Conservation (phyloP, 1,284 basidiomycete genomes). For the Ceratobasidium sp. region DNA sequence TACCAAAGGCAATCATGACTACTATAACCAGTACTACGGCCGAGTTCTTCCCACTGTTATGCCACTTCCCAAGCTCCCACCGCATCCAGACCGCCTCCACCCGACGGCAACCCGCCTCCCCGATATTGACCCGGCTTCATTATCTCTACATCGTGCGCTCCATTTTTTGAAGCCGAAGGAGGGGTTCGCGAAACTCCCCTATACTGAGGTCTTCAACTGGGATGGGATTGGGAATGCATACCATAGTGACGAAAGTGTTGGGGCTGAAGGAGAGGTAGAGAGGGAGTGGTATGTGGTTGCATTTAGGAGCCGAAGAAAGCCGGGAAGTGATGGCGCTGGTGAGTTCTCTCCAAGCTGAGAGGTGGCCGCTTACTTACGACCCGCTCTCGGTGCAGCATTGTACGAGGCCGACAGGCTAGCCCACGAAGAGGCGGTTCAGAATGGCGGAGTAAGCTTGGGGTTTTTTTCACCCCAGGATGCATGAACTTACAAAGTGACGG, state of each 20-base stretch:
- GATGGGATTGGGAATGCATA: constrained; percentile 60
- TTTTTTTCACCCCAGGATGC: neutral
- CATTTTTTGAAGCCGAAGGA: constrained; percentile 77
- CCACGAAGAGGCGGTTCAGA: constrained; percentile 88
- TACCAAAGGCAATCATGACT: constrained; percentile 10
- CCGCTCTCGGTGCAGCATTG: constrained; percentile 64
- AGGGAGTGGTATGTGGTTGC: constrained; percentile 92
- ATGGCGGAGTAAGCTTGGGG: constrained; percentile 72
- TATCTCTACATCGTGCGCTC: constrained; percentile 86
- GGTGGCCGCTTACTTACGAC: neutral
- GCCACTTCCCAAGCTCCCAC: constrained; percentile 54
- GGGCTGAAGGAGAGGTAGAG: constrained; percentile 69
- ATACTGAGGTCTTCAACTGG: constrained; percentile 89
- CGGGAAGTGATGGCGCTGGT: constrained; percentile 74
- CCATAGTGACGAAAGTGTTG: constrained; percentile 36
- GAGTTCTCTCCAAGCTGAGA: constrained; percentile 53
- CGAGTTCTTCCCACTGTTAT: neutral
- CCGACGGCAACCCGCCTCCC: constrained; percentile 66
- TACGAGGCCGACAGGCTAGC: constrained; percentile 87
- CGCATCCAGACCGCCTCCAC: constrained; percentile 50
- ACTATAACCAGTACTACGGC: constrained; percentile 21
- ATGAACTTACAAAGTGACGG: constrained; percentile 43
- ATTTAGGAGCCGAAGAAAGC: constrained; percentile 82
- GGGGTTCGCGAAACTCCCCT: constrained; percentile 68
- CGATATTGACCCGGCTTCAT: constrained; percentile 80